phyloP scores from a whole-genome alignment of 768 basidiomycete genomes.

The Auriscalpium orientale region DNA sequence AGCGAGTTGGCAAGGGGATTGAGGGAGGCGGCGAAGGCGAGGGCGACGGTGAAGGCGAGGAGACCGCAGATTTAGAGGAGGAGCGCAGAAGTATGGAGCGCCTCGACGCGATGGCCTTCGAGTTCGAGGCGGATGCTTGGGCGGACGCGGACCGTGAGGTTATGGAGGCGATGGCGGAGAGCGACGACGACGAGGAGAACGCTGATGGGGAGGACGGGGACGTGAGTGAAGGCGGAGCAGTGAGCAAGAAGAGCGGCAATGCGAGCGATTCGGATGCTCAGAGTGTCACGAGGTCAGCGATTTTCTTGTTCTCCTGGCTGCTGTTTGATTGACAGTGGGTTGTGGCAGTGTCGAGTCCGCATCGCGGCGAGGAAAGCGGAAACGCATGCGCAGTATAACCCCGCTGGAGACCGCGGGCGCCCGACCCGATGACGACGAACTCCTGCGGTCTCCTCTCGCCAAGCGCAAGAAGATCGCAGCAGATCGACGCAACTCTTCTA shows the following conservation, averaged over 20 bases:
- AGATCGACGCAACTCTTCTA: constrained; percentile 57
- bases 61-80: constrained; percentile 9
- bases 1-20: too few species aligned
- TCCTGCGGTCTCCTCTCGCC: constrained; percentile 59
- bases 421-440: constrained; percentile 29
- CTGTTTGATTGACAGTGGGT: background rate
- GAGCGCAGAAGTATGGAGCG: background rate
- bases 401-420: constrained; percentile 49
- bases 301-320: background rate
- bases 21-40: constrained; percentile 23
- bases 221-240: constrained; percentile 19
- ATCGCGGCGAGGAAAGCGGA: constrained; percentile 43
- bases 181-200: constrained; percentile 20
- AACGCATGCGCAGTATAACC: constrained; percentile 65
- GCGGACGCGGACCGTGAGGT: constrained; percentile 12
- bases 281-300: constrained; percentile 36
- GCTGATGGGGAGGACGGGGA: constrained; percentile 36
- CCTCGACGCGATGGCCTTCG: too few species aligned
- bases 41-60: constrained; percentile 12
- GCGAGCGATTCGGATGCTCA: constrained; percentile 37
- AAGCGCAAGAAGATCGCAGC: constrained; percentile 75
- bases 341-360: constrained; percentile 30
- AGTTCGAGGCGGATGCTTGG: constrained; percentile 5
- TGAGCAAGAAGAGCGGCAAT: constrained; percentile 44
- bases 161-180: constrained; percentile 22